Conservation (phyloP, 495 filamentous ascomycete genomes). For the Chaetomium fimeti region DNA sequence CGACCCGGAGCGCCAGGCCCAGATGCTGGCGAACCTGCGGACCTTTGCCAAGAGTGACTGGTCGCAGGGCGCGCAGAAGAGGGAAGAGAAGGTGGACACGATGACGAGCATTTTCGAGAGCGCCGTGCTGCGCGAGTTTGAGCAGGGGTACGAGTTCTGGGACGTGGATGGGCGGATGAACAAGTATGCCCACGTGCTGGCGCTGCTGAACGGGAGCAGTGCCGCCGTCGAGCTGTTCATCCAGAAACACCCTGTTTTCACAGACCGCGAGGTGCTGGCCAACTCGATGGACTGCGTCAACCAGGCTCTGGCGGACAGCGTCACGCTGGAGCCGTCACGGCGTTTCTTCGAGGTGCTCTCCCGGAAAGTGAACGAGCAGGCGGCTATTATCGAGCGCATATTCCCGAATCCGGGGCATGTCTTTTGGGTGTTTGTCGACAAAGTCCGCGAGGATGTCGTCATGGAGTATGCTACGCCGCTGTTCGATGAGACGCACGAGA, state of each 20-base stretch:
- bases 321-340: constrained; percentile 74
- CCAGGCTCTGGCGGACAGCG: constrained; percentile 53
- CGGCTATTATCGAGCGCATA: constrained; percentile 74
- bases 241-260: constrained; percentile 78
- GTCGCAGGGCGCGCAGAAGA: constrained; percentile 65
- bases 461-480: constrained; percentile 81
- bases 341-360: constrained; percentile 75
- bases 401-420: constrained; percentile 78
- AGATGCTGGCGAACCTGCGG: constrained; percentile 76
- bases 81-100: constrained; percentile 66
- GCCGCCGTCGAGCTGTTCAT: constrained; percentile 82
- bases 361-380: constrained; percentile 76
- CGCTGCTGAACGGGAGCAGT: constrained; percentile 74
- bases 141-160: constrained; percentile 83
- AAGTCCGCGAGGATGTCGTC: constrained; percentile 79
- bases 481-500: constrained; percentile 84
- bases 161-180: constrained; percentile 88
- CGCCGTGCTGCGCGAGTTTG: constrained; percentile 85
- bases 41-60: constrained; percentile 78
- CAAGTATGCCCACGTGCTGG: constrained; percentile 82
- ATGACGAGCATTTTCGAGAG: constrained; percentile 86
- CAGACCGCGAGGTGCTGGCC: constrained; percentile 67
- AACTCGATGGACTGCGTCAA: constrained; percentile 82
- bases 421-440: constrained; percentile 72
- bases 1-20: constrained; percentile 84